These are phyloP conservation scores for Veloporphyrellus conicus DNA, from an alignment of 1,284 basidiomycete species.

Conservation along the genomic window DNA sequence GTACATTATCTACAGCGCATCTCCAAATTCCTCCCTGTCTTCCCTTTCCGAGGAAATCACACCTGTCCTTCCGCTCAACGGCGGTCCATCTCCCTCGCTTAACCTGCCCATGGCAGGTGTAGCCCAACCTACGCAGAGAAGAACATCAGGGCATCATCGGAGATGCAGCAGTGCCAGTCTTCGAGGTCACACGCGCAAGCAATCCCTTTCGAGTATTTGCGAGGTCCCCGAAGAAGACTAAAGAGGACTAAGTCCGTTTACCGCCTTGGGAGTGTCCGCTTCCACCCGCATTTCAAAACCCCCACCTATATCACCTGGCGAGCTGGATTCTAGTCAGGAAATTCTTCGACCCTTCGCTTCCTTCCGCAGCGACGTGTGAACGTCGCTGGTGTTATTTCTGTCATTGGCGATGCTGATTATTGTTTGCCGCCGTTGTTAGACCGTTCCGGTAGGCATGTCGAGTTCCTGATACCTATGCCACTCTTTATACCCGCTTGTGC, in stretches of 20 bases:
- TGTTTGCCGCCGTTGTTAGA: constrained; percentile 21
- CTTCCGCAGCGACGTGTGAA: constrained; percentile 19
- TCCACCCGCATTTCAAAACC: background rate
- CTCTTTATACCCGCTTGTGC: constrained; percentile 26
- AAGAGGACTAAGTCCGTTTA: constrained; percentile 22
- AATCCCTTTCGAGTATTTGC: constrained; percentile 33
- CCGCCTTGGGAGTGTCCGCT: background rate
- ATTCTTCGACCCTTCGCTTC: constrained; percentile 13
- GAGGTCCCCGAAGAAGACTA: constrained; percentile 34
- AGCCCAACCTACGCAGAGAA: constrained; percentile 18
- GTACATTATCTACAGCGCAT: constrained; percentile 35
- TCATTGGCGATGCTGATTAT: constrained; percentile 25
- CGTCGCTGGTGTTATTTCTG: constrained; percentile 8
- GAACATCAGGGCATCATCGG: constrained; percentile 27
- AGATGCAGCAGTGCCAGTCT: constrained; percentile 34
- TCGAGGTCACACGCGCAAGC: constrained; percentile 30
- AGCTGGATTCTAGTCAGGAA: constrained; percentile 25
- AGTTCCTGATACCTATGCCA: constrained; percentile 33
- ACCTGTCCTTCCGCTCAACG: constrained; percentile 25
- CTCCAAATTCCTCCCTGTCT: constrained; percentile 33
- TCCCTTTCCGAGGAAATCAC: constrained; percentile 33
- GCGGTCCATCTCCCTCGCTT: constrained; percentile 12
- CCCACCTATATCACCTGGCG: constrained; percentile 10
- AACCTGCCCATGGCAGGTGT: constrained; percentile 5
- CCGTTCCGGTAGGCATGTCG: constrained; percentile 13